Conservation (phyloP, 2,329 filamentous ascomycete genomes). For the Neobulgaria alba region DNA sequence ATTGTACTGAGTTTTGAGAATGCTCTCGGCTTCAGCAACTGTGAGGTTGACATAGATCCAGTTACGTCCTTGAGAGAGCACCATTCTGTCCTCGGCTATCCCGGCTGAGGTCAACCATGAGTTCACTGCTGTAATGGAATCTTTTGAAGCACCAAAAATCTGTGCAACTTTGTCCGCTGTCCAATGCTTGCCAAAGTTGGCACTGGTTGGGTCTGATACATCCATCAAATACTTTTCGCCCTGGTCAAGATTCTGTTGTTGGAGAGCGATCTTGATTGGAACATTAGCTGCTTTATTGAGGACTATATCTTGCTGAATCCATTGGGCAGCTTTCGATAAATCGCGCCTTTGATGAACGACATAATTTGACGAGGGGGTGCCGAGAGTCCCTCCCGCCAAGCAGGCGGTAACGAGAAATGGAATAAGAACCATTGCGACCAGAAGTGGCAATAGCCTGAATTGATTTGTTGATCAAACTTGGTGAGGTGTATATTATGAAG, state of each 20-base stretch:
- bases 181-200: slow-evolving; percentile 22
- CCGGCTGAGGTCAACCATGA: background rate
- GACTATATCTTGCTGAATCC: slow-evolving; percentile 9
- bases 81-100: background rate
- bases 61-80: background rate
- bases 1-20: slow-evolving; percentile 3
- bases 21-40: slow-evolving; percentile 2
- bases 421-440: background rate
- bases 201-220: slow-evolving; percentile 14
- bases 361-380: slow-evolving; percentile 13
- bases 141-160: slow-evolving; percentile 28
- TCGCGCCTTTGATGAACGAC: slow-evolving; percentile 18
- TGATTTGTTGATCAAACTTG: too few relatives aligned
- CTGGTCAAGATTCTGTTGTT: slow-evolving; percentile 35
- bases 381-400: background rate
- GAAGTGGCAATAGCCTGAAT: too few relatives aligned
- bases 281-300: slow-evolving; percentile 12
- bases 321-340: slow-evolving; percentile 5
- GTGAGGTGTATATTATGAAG: too few relatives aligned
- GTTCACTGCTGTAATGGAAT: slow-evolving; percentile 1
- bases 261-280: slow-evolving; percentile 37
- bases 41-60: slow-evolving; percentile 4
- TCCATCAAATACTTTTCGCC: slow-evolving; percentile 34
- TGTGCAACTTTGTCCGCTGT: slow-evolving; percentile 26
- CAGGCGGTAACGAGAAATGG: slow-evolving; percentile 5